Percentiles rank a stretch among this genome's conserved stretches.
Conservation (phyloP, 176 grass and related monocot species). For the Aegilops longissima region DNA sequence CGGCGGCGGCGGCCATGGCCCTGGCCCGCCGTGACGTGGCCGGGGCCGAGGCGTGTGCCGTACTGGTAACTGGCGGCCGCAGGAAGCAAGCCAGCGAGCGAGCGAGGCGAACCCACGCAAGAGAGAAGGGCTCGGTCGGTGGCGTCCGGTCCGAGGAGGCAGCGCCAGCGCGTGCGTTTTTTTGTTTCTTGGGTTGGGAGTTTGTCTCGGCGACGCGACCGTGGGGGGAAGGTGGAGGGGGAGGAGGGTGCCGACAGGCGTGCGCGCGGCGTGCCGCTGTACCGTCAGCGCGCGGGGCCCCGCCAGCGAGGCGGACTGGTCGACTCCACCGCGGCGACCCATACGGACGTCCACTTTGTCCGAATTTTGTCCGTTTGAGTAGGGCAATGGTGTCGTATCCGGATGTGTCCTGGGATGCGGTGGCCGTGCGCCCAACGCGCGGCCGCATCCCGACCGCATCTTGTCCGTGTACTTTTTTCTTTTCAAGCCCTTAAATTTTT, state of each 20-base stretch:
- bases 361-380: too few species aligned
- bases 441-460: too few species aligned
- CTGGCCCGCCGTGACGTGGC: neutral
- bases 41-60: neutral
- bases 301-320: neutral
- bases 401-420: too few species aligned
- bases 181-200: neutral
- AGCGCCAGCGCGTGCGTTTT: neutral
- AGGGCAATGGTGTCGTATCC: too few species aligned
- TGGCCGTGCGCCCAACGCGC: too few species aligned
- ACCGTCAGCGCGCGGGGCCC: neutral
- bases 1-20: conserved; percentile 14
- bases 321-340: too few species aligned
- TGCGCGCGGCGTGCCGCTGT: neutral
- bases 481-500: too few species aligned
- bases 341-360: too few species aligned
- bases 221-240: neutral
- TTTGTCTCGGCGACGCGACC: conserved; percentile 32
- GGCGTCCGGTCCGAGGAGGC: neutral
- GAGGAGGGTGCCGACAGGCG: neutral
- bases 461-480: too few species aligned
- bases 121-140: neutral
- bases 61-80: neutral
- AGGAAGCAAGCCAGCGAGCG: neutral
- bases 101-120: conserved; percentile 7